Percentiles rank a stretch among this genome's conserved stretches.
Evolutionary conservation across 2,329 filamentous ascomycete genomes (phyloP).

Genomic region (Ceratocystis albifundus): DNA sequence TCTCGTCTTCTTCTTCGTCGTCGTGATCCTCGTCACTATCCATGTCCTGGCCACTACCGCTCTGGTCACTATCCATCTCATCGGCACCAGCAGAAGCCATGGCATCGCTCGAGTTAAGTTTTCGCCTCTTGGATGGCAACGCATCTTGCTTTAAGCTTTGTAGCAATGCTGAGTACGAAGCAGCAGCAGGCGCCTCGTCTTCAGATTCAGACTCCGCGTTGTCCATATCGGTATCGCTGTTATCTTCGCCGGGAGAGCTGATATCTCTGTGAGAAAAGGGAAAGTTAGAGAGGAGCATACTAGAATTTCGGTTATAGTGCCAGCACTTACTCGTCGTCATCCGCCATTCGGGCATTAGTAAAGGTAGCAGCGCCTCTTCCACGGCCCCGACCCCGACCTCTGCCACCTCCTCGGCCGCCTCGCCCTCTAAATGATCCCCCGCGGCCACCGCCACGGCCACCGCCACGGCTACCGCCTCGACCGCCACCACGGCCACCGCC

Average conservation of each 20-base stretch:
- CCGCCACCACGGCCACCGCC: slow-evolving; percentile 23
- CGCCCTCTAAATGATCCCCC: slow-evolving; percentile 3
- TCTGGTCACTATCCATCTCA: slow-evolving; percentile 23
- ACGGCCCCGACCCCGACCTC: slow-evolving; percentile 30
- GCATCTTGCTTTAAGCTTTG: slow-evolving; percentile 39
- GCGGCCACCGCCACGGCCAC: slow-evolving; percentile 27
- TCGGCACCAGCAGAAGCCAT: slow-evolving; percentile 25
- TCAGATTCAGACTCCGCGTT: slow-evolving; percentile 34
- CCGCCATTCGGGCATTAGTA: slow-evolving; percentile 37
- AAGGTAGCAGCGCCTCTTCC: slow-evolving; percentile 33
- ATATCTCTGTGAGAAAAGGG: not conserved
- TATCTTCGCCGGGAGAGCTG: slow-evolving; percentile 35
- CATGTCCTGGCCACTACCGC: slow-evolving; percentile 20
- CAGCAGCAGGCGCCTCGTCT: slow-evolving; percentile 29
- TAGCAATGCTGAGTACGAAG: slow-evolving; percentile 47
- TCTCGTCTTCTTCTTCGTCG: slow-evolving; percentile 25
- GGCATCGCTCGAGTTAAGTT: slow-evolving; percentile 36
- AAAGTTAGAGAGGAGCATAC: not conserved
- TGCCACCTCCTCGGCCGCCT: slow-evolving; percentile 13
- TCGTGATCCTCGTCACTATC: slow-evolving; percentile 25
- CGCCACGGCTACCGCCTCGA: slow-evolving; percentile 23
- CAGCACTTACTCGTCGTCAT: slow-evolving; percentile 30
- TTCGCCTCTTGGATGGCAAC: slow-evolving; percentile 46
- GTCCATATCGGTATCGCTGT: slow-evolving; percentile 32
- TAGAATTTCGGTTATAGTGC: not conserved